Base-by-base conservation (phyloP, 768 basidiomycete genomes). In the Auricularia heimuer region DNA sequence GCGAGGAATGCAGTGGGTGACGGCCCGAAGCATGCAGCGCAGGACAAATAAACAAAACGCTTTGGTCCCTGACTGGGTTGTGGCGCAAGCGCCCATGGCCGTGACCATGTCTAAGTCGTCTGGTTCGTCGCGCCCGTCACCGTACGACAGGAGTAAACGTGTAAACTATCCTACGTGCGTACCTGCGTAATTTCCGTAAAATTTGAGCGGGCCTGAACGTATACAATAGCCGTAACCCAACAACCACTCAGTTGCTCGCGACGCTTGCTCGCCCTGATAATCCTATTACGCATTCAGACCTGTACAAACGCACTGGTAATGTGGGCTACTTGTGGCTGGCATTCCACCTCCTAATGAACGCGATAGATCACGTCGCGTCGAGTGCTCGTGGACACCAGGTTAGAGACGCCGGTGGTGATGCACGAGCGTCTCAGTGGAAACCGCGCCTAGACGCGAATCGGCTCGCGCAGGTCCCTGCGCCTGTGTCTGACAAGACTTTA, bases 231-330 rank as follows among this genome's bases (percentile, higher is more conserved):
- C 54, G 54, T 62, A 75, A 74, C 63, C 74, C 78, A 3, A 81
- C 82, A 21, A 70, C 75, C 0, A 68, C 77, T 63, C 80, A 84
- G 63, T 74, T 92, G 14, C 72, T 92, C 51, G 79, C 75, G 35
- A 89, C 85, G 0, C 78, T 94, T 56, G 72, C 79, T 16, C 81
- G 88, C 66, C 76, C 80, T 63, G 81, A 82, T 10, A 93, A 93
- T 72, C 92, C 92, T 1, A 90, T 93, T 62, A 91, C 90, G 1
- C 86, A 89, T 69, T 86, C 86, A 1, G 82, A 88, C 71, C 81
- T 84, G 66, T 77, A 76, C 62, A 77, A 85, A 51, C 83, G 86
- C 65, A 79, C 86, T 71, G 87, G 89, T 86, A 60, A 61, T 42
- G 12, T 14, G 51, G 24, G 24, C 34, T 63, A 58, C 45, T 42